Evolutionary conservation across 83 land plant species (phyloP), one percentile per base, ranked within the genome.

Genomic region (Thuja plicata): DNA sequence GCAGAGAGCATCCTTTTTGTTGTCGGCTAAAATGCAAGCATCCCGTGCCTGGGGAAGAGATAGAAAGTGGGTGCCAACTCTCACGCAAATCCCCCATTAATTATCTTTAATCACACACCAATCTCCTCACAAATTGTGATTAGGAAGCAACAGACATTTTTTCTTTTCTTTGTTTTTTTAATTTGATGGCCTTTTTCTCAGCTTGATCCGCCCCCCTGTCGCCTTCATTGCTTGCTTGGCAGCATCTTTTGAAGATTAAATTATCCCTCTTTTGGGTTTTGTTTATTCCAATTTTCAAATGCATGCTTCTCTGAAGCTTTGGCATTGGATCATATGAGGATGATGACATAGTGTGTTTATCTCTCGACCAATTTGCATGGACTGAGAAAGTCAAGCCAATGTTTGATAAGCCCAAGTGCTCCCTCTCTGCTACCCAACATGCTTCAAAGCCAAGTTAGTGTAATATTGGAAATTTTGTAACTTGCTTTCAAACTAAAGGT

Each of bases 11-110:
- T 45, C 32, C 32, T 27, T 82, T 80, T 43, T 41, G 35, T 41
- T 83, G 85, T 83, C 85, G 85, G 85, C 85, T 46, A 27, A 30
- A 46, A 46, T 12, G 55, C 35, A 83, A 54, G 85, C 85, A 83
- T n/a, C 85, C 34, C 85, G 24, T 30, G 38, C 38, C 79, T 76
- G 34, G 79, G 79, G 79, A 45, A 46, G 52, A 82, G 32, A 27
- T 45, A 46, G 9, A 82, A 82, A 46, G 85, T 82, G 85, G 85
- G 85, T 82, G 85, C 85, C 85, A 82, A 82, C 85, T 82, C 32
- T 83, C 79, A 76, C 19, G 79, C 34, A 76, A 76, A 32, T 2
- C 17, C 40, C 79, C 50, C 50, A 46, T 46, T 46, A 46, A 46
- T 46, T 46, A 46, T 8, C 50, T 46, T 46, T 50, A 50, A 50